These are phyloP conservation scores for Bipolaris sorokiniana DNA, from an alignment of 2,329 filamentous ascomycete genomes.

Conservation along the genomic window DNA sequence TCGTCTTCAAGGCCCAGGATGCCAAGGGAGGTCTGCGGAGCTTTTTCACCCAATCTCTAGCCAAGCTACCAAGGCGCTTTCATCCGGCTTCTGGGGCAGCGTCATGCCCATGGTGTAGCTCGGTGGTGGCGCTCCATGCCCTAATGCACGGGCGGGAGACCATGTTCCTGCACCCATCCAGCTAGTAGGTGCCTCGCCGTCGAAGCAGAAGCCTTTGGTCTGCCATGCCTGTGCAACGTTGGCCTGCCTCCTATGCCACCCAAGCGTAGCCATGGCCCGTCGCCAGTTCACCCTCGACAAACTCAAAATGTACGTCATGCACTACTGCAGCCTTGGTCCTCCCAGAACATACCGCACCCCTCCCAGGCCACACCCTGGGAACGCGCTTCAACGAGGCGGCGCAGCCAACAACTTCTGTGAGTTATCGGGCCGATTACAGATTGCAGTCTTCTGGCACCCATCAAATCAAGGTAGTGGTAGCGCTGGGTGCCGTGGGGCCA, in stretches of 20 bases:
- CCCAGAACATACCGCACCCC: slow-evolving; percentile 12
- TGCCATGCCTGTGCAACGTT: slow-evolving; percentile 1
- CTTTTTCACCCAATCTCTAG: not conserved
- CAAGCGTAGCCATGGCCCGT: slow-evolving; percentile 4
- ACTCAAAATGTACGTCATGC: slow-evolving; percentile 33
- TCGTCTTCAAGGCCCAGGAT: not conserved
- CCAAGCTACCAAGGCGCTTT: slow-evolving; percentile 1
- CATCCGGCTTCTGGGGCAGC: not conserved
- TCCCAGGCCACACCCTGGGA: slow-evolving; percentile 23
- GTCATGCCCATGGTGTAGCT: slow-evolving; percentile 1
- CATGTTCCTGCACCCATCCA: slow-evolving; percentile 22
- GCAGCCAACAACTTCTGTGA: slow-evolving; percentile 31
- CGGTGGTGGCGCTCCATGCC: slow-evolving; percentile 7
- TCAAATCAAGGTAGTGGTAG: slow-evolving; percentile 29
- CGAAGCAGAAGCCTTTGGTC: not conserved
- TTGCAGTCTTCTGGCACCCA: slow-evolving; percentile 36
- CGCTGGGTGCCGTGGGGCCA: slow-evolving; percentile 25
- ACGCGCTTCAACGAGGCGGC: slow-evolving; percentile 31
- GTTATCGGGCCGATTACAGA: slow-evolving; percentile 42
- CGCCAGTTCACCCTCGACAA: slow-evolving; percentile 14
- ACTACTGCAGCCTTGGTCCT: slow-evolving; percentile 14
- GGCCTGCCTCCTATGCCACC: slow-evolving; percentile 5
- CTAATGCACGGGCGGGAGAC: slow-evolving; percentile 25
- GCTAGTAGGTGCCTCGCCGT: slow-evolving; percentile 7
- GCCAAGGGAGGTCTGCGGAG: not conserved